A percentile compares a stretch with the other conserved stretches of the same genome.
These are phyloP conservation scores for Komagataea norvegica DNA, from an alignment of 1,139 yeast species.

Conservation along the genomic window DNA sequence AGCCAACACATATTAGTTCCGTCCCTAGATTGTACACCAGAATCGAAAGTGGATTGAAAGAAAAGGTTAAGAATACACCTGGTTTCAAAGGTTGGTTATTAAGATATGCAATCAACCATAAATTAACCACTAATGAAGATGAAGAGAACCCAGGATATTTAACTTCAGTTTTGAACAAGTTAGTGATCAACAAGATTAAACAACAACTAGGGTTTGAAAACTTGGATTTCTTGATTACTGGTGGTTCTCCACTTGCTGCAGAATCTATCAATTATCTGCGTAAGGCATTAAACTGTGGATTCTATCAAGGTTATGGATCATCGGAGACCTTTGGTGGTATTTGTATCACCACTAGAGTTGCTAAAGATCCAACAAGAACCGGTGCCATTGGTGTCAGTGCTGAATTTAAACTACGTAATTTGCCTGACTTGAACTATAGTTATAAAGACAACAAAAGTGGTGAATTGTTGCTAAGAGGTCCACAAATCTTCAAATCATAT, in stretches of 20 bases:
- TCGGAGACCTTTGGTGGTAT: conserved; percentile 52
- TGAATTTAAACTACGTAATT: conserved; percentile 47
- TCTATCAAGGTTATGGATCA: conserved; percentile 51
- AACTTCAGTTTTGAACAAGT: conserved; percentile 36
- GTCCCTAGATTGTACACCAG: conserved; percentile 52
- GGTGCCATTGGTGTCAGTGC: conserved; percentile 46
- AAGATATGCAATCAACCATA: conserved; percentile 25
- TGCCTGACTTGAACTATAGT: conserved; percentile 47
- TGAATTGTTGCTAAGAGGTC: conserved; percentile 47
- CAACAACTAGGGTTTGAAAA: conserved; percentile 41
- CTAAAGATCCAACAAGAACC: conserved; percentile 48
- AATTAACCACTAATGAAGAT: conserved; percentile 24
- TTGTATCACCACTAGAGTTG: conserved; percentile 35
- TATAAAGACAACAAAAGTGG: conserved; percentile 41
- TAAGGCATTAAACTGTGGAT: conserved; percentile 43
- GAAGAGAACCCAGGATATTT: conserved; percentile 33
- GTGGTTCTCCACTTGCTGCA: conserved; percentile 51
- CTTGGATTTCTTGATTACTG: conserved; percentile 36
- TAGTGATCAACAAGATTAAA: conserved; percentile 38
- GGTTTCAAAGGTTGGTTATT: conserved; percentile 25
- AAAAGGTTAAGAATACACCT: conserved; percentile 27
- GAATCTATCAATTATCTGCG: conserved; percentile 43
- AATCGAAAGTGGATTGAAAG: conserved; percentile 45
- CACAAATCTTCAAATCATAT: conserved; percentile 43
- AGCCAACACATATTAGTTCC: conserved; percentile 42